phyloP scores from a whole-genome alignment of 768 basidiomycete genomes.

The Auricularia sp. region DNA sequence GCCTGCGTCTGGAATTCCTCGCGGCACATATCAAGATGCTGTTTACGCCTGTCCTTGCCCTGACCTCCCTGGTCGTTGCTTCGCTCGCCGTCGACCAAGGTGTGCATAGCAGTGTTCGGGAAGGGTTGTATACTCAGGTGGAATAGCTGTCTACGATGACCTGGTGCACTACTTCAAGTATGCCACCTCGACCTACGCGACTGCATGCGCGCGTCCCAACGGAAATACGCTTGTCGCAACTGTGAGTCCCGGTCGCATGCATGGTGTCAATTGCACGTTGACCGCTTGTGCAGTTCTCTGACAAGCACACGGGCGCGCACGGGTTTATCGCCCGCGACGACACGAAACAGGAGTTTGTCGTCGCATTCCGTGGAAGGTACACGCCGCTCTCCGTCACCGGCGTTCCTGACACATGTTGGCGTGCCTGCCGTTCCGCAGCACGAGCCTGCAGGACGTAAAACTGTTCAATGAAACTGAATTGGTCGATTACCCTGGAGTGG shows the following conservation, averaged over 20 bases:
- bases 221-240: slow-evolving; percentile 33
- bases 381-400: not conserved
- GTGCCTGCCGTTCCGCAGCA: not conserved
- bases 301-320: slow-evolving; percentile 32
- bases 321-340: slow-evolving; percentile 44
- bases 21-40: not conserved
- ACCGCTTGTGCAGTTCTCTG: slow-evolving; percentile 26
- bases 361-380: slow-evolving; percentile 38
- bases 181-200: slow-evolving; percentile 38
- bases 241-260: slow-evolving; percentile 11
- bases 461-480: not conserved
- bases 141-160: not conserved
- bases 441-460: not conserved
- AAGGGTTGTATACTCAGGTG: too few species aligned
- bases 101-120: not conserved
- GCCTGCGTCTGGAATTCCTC: too few species aligned
- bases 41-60: not conserved
- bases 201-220: slow-evolving; percentile 36
- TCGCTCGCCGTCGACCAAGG: not conserved
- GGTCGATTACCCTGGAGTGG: not conserved
- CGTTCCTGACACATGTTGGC: not conserved
- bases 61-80: not conserved
- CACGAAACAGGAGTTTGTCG: slow-evolving; percentile 33
- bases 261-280: not conserved
- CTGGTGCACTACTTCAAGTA: slow-evolving; percentile 35